Percentiles rank a stretch among this genome's conserved stretches.
These are phyloP conservation scores for Bryoerythrophyllum caledonicum DNA, from an alignment of 225 moss, liverwort and hornwort species.

Conservation along the genomic window DNA sequence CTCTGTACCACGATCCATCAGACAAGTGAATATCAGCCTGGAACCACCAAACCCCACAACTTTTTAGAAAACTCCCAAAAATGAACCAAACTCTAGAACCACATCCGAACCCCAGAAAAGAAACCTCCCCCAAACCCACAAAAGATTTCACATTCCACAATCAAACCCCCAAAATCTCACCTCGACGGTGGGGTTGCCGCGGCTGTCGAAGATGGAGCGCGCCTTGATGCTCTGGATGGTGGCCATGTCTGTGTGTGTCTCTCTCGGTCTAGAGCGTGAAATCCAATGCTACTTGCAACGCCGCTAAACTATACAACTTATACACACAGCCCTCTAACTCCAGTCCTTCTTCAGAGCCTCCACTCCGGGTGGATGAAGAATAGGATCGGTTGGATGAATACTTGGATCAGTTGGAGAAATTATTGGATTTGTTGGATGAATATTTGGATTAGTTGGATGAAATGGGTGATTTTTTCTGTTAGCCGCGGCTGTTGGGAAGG, in stretches of 20 bases:
- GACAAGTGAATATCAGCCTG: slow-evolving; percentile 69
- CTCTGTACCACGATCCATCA: slow-evolving; percentile 73
- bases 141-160: background rate
- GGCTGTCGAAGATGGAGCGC: slow-evolving; percentile 73
- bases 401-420: background rate
- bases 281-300: background rate
- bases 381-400: accelerated
- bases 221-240: slow-evolving; percentile 66
- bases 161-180: background rate
- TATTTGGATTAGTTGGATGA: background rate
- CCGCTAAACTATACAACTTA: background rate
- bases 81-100: background rate
- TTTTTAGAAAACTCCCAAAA: background rate
- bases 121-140: background rate
- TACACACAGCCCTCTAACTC: background rate
- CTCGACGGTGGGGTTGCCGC: slow-evolving; percentile 92
- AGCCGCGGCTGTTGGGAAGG: slow-evolving; percentile 19
- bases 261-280: too few species aligned
- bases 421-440: background rate
- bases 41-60: slow-evolving; percentile 3
- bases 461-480: too few species aligned
- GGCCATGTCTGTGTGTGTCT: slow-evolving; percentile 23
- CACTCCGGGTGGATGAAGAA: background rate
- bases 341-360: background rate
- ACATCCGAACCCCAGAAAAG: background rate